Base-by-base conservation (phyloP, 805 yeast species). In the Saturnispora serradocipensis region DNA sequence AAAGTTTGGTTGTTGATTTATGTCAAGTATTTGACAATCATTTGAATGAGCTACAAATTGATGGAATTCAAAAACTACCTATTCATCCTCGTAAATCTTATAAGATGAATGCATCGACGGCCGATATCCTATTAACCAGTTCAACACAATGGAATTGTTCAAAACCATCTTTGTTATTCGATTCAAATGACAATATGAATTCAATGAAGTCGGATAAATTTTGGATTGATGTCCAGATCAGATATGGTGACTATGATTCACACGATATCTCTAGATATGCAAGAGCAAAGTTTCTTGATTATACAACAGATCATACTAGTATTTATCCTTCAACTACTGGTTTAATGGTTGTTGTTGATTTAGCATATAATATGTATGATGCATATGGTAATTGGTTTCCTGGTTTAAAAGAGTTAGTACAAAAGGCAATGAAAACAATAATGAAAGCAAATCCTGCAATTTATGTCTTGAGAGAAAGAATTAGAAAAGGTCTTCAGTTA, bases 361-460 rank as follows among this genome's bases (percentile, higher is more conserved):
- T 93, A 57, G 96, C 98, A 0, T 93, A 93, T 65, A 93, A 93
- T 66, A 87, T 89, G 84, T 90, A 86, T 64, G 97, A 89, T 67
- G 90, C 96, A 0, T 93, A 88, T 67, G 99, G 99, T 32, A 88
- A 88, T 61, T 93, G 99, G 99, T 86, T 93, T 70, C 91, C 95
- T 2, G 98, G 98, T 1, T 70, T 91, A 68, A 93, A 93, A 66
- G 88, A 88, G 3, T 72, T 93, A 61, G 73, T 93, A 72, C 95
- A 87, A 62, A 88, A 84, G 61, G 95, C 97, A 13, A 83, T 93
- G 96, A 77, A 81, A 56, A 91, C 93, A 36, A 86, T 93, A 45
- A 86, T 90, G 96, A 89, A 88, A 62, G 85, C 93, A 1, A 93
- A 91, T 61, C 97, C 99, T 0, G 95, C 98, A 0, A 67, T 93